Conservation (phyloP, 164 flowering plant species). For the Magnolia sinica region DNA sequence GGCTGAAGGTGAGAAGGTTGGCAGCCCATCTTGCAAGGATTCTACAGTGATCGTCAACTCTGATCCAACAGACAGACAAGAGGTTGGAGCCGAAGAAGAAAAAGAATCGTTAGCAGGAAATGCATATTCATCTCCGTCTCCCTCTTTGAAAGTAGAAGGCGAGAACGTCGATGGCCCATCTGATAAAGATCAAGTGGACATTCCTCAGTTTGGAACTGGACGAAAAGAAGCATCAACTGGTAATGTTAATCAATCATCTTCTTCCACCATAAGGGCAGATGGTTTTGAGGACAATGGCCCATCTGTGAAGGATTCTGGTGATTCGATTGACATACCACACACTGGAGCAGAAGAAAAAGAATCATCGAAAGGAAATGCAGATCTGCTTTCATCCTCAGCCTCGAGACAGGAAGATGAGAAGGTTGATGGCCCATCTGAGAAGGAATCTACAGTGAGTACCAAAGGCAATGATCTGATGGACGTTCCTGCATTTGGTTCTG, state of each 20-base stretch:
- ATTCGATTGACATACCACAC: background rate
- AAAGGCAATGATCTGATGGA: background rate
- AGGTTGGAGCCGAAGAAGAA: background rate
- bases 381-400: background rate
- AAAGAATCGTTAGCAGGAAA: background rate
- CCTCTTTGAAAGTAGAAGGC: background rate
- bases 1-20: background rate
- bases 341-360: background rate
- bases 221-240: background rate
- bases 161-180: background rate
- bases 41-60: background rate
- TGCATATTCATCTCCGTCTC: background rate
- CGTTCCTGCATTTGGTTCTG: background rate
- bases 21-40: background rate
- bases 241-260: background rate
- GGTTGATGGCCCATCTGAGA: background rate
- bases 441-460: background rate
- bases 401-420: background rate
- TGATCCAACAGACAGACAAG: background rate
- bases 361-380: background rate
- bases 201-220: background rate
- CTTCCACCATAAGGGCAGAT: background rate
- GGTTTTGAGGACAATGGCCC: background rate
- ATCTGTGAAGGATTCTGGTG: background rate
- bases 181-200: background rate